Base-by-base conservation (phyloP, 2,329 filamentous ascomycete species). In the Grosmannia serpens region DNA sequence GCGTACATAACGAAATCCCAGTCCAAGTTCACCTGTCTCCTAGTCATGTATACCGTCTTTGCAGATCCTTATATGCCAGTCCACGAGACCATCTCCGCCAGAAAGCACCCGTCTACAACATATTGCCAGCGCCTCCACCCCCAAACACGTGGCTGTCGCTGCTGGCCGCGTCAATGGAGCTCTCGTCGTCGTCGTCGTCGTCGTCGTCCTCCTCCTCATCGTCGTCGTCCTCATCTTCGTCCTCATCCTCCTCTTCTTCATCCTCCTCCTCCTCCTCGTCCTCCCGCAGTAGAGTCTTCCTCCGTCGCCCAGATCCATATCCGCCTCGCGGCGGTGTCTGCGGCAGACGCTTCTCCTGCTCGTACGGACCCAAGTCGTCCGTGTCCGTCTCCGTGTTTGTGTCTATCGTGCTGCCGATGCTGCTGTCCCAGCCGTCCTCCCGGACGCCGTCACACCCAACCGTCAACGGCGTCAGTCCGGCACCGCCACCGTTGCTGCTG, bases 261-360 rank as follows among this genome's bases (percentile, higher is more conserved):
- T 59, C 47, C 2, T 56, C 50, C n/a, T 53, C 58, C 1, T 59
- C 60, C 1, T 44, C 52, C 4, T 55, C 44, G 10, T 51, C 52
- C 9, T 51, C 44, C 3, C n/a, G n/a, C n/a, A n/a, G n/a, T n/a
- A n/a, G n/a, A n/a, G n/a, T n/a, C n/a, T n/a, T n/a, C n/a, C n/a
- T n/a, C n/a, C n/a, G n/a, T n/a, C n/a, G n/a, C n/a, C 8, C 24
- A 13, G n/a, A 13, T 50, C 47, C 24, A 10, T 2, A n/a, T 27
- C 47, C 24, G 47, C n/a, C n/a, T 49, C 46, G 46, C 10, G 13
- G n/a, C 20, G 4, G 27, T 22, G 20, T 35, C 29, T n/a, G 5
- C 38, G 2, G 38, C 17, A n/a, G 17, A 3, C n/a, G 17, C 20
- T 44, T 9, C 8, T 10, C 35, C 24, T 44, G 13, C n/a, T 50